Evolutionary conservation across 768 basidiomycete genomes (phyloP).

Genomic region (Amylocystis lapponica): DNA sequence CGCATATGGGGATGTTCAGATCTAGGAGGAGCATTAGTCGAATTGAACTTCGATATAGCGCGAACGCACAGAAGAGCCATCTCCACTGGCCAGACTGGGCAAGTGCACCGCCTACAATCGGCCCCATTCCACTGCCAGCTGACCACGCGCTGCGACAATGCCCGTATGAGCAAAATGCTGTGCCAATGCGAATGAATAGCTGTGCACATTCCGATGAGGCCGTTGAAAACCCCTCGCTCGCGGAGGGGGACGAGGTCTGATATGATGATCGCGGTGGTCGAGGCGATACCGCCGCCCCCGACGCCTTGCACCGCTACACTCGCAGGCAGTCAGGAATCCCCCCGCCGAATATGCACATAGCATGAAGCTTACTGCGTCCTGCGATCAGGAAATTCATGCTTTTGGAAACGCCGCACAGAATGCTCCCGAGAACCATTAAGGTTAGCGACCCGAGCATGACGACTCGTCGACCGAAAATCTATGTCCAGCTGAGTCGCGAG

Average conservation of each 20-base stretch:
- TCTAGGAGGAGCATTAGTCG: constrained; percentile 1
- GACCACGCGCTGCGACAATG: constrained; percentile 6
- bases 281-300: constrained; percentile 20
- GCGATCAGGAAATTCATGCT: constrained; percentile 36
- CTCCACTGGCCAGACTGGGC: constrained; percentile 6
- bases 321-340: background rate
- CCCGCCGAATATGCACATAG: constrained; percentile 5
- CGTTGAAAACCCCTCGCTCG: constrained; percentile 28
- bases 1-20: constrained; percentile 5
- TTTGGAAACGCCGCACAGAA: constrained; percentile 31
- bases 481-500: constrained; percentile 2
- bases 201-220: constrained; percentile 10
- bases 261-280: constrained; percentile 17
- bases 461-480: constrained; percentile 30
- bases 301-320: constrained; percentile 24
- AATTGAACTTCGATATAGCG: too few species aligned
- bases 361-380: constrained; percentile 19
- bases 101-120: constrained; percentile 24
- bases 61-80: constrained; percentile 11
- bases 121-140: constrained; percentile 20
- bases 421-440: constrained; percentile 33
- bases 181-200: background rate
- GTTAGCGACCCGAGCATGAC: constrained; percentile 23
- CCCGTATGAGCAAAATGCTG: too few species aligned
- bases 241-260: constrained; percentile 21